These are phyloP conservation scores for Nothophaeocryptopus gaeumannii DNA, from an alignment of 2,329 filamentous ascomycete genomes.

Conservation along the genomic window DNA sequence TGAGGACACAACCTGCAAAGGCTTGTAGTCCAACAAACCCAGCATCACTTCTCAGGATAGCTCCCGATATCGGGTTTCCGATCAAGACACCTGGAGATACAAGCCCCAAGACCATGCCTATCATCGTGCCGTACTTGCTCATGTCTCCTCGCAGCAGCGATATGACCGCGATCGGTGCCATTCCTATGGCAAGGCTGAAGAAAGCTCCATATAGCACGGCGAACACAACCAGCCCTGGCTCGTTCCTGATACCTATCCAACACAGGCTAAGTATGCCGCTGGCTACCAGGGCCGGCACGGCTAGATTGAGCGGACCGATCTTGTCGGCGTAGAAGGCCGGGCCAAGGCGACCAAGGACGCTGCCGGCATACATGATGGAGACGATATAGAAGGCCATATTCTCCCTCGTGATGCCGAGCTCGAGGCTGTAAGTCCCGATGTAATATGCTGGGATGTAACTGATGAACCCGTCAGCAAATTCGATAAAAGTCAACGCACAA, in stretches of 20 bases:
- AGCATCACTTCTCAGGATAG: neutral
- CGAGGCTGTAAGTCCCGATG: conserved; percentile 56
- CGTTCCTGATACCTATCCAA: conserved; percentile 6
- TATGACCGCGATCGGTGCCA: neutral
- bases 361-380: conserved; percentile 62
- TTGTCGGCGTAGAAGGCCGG: conserved; percentile 46
- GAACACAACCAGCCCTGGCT: conserved; percentile 4
- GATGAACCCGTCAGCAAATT: too few relatives aligned
- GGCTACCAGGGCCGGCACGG: conserved; percentile 36
- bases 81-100: conserved; percentile 3
- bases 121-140: conserved; percentile 3
- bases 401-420: neutral
- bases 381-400: conserved; percentile 63
- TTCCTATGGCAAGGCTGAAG: neutral
- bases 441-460: conserved; percentile 53
- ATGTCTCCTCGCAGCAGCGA: conserved; percentile 3
- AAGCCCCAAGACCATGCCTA: conserved; percentile 1
- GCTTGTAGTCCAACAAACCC: conserved; percentile 1
- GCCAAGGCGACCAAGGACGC: conserved; percentile 45
- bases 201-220: neutral
- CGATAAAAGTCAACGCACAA: too few relatives aligned
- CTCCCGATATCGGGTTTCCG: conserved; percentile 5
- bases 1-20: neutral
- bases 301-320: conserved; percentile 43
- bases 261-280: conserved; percentile 2